phyloP scores from a whole-genome alignment of 139 green algal species.

The Tetraselmis striata region DNA sequence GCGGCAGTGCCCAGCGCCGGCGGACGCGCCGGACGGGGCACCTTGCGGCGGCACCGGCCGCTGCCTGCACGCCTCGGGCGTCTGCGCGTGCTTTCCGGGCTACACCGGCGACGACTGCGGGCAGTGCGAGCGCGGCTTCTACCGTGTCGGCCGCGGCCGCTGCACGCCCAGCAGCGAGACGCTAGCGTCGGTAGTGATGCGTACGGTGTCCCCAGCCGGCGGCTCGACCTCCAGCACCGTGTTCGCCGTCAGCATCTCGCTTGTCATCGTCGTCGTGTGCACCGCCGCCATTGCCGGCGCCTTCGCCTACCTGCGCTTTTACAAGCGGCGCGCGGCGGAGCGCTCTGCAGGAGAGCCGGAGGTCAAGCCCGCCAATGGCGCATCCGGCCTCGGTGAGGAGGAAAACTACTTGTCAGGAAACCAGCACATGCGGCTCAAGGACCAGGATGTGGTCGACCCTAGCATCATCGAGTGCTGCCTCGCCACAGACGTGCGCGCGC shows the following conservation, averaged over 20 bases:
- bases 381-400: neutral
- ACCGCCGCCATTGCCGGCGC: neutral
- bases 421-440: neutral
- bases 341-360: neutral
- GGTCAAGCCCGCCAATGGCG: neutral
- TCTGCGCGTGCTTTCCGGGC: neutral
- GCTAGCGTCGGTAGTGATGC: neutral
- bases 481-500: neutral
- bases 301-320: neutral
- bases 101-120: neutral
- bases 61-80: neutral
- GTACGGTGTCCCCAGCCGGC: neutral
- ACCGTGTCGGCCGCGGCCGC: neutral
- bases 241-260: neutral
- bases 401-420: neutral
- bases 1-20: neutral
- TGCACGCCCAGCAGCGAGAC: neutral
- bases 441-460: neutral
- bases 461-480: neutral
- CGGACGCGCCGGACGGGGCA: neutral
- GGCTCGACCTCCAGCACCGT: neutral
- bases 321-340: neutral
- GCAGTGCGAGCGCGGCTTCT: neutral
- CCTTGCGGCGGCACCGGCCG: neutral
- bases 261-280: neutral